phyloP scores from a whole-genome alignment of 2,329 filamentous ascomycete species.

The Mycosphaerelloides madeirae region DNA sequence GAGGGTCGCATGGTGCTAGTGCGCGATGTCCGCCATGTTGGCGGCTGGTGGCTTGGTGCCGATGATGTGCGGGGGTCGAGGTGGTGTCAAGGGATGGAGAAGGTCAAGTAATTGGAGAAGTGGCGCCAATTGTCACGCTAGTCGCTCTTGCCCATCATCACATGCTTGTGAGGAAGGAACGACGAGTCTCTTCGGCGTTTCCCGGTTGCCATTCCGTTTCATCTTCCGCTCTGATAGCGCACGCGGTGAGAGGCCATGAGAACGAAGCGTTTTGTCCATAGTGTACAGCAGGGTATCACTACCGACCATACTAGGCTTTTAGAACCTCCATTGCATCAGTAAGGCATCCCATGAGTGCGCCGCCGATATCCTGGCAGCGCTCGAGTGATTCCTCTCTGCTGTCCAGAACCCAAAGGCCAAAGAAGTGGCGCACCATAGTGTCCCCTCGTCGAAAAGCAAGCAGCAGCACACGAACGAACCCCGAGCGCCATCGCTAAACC shows the following conservation, averaged over 20 bases:
- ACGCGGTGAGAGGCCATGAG: neutral
- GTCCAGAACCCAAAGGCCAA: constrained; percentile 1
- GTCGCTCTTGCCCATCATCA: neutral
- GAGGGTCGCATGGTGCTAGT: constrained; percentile 26
- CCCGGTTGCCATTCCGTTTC: no score
- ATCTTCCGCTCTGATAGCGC: no score
- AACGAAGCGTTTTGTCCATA: constrained; percentile 1
- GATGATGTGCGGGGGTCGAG: neutral
- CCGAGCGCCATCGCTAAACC: constrained; percentile 9
- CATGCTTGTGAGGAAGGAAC: neutral
- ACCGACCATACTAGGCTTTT: neutral
- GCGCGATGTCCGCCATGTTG: constrained; percentile 19
- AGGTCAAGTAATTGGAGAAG: no score
- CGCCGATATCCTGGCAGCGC: neutral
- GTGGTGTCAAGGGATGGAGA: neutral
- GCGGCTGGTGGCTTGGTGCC: neutral
- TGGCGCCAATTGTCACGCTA: no score
- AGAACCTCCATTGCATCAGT: no score
- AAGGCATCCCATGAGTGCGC: no score
- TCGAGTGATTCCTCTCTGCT: neutral
- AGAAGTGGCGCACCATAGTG: neutral
- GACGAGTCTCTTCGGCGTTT: no score
- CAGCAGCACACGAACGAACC: neutral
- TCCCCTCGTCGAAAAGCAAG: neutral
- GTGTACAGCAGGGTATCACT: constrained; percentile 3